Percentiles rank a stretch among this genome's conserved stretches.
Evolutionary conservation across 2,329 filamentous ascomycete species (phyloP).

Genomic region (Penicillium sp.): DNA sequence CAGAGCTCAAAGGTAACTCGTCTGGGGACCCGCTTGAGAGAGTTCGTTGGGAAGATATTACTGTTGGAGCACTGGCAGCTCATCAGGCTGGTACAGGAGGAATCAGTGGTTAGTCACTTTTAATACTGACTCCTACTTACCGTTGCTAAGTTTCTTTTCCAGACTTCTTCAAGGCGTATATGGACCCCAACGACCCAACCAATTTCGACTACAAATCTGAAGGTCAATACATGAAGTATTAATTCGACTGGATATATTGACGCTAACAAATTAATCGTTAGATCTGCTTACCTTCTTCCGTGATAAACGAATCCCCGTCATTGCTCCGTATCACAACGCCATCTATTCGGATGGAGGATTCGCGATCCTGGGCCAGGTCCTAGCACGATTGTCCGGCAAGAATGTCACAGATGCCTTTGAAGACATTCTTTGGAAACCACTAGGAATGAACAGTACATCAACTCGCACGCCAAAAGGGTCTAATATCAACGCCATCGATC

Average conservation of each 20-base stretch:
- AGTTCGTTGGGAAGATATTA: conserved; percentile 6
- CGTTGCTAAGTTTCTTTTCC: background rate
- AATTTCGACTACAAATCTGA: background rate
- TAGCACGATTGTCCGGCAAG: conserved; percentile 3
- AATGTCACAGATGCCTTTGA: background rate
- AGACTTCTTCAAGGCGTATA: background rate
- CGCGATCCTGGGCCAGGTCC: conserved; percentile 9
- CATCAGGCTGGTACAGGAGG: conserved; percentile 6
- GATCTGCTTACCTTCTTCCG: conserved; percentile 6
- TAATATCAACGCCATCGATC: conserved; percentile 2
- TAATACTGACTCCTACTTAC: background rate
- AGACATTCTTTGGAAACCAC: conserved; percentile 4
- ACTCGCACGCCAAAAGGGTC: background rate
- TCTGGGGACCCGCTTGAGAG: background rate
- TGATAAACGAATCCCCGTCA: conserved; percentile 8
- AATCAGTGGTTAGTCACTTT: background rate
- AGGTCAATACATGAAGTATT: too few species aligned
- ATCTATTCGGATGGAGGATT: conserved; percentile 13
- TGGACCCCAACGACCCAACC: background rate
- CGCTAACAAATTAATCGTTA: background rate
- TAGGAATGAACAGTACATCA: conserved; percentile 5
- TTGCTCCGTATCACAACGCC: conserved; percentile 11
- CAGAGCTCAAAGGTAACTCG: conserved; percentile 10
- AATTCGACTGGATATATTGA: too few species aligned
- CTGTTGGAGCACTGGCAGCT: conserved; percentile 5